Evolutionary conservation across 1,284 basidiomycete species (phyloP).

Genomic region (Microbotryum intermedium): DNA sequence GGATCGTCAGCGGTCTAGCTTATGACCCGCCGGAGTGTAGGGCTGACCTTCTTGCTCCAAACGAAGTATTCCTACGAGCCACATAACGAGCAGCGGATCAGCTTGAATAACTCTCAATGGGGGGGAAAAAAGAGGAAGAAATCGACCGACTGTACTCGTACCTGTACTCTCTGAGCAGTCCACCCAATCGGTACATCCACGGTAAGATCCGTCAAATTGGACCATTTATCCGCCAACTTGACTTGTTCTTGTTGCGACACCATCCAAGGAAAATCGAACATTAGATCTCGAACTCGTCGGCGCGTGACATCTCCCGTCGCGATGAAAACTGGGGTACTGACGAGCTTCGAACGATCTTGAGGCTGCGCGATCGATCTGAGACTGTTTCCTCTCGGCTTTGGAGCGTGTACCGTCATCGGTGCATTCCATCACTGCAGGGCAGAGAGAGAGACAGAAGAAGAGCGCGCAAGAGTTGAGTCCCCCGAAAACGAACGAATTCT

Average conservation of each 20-base stretch:
- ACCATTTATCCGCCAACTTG: slow-evolving; percentile 43
- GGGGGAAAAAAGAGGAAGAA: too few relatives aligned
- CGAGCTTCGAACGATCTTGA: slow-evolving; percentile 38
- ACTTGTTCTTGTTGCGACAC: slow-evolving; percentile 15
- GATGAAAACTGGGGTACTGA: too few relatives aligned
- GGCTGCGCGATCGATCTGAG: slow-evolving; percentile 40
- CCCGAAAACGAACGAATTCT: not conserved
- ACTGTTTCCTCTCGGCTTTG: slow-evolving; percentile 36
- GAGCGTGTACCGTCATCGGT: slow-evolving; percentile 12
- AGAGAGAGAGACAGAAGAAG: not conserved
- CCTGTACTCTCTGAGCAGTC: slow-evolving; percentile 13
- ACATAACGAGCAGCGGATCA: not conserved
- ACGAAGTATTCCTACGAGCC: slow-evolving; percentile 27
- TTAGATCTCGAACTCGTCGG: too few relatives aligned
- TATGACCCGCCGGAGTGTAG: too few relatives aligned
- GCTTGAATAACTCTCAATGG: too few relatives aligned
- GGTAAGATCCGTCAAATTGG: slow-evolving; percentile 42
- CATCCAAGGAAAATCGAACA: too few relatives aligned
- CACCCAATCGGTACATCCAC: slow-evolving; percentile 38
- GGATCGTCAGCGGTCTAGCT: not conserved
- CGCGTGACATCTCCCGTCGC: too few relatives aligned
- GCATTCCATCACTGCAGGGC: slow-evolving; percentile 13
- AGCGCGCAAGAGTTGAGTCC: slow-evolving; percentile 4
- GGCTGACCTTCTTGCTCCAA: slow-evolving; percentile 43
- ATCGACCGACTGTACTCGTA: not conserved